Evolutionary conservation across 2,329 filamentous ascomycete genomes (phyloP).

Genomic region (Hypoxylon sp.): DNA sequence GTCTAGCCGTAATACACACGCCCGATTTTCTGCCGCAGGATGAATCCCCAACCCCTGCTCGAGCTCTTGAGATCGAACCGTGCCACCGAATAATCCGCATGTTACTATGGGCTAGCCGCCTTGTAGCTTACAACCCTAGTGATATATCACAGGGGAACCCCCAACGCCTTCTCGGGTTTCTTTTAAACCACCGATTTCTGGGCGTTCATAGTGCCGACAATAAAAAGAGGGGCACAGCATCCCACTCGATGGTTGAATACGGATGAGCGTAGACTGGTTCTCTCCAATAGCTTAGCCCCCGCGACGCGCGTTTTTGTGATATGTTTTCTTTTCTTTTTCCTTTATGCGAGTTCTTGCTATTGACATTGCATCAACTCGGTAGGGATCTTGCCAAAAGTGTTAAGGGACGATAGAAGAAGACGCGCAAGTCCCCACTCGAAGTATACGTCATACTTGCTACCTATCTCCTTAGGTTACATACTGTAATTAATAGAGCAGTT

Average conservation of each 20-base stretch:
- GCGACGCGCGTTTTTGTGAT: slow-evolving; percentile 37
- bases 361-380: background rate
- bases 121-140: slow-evolving; percentile 27
- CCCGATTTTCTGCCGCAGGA: slow-evolving; percentile 7
- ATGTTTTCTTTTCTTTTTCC: background rate
- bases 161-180: slow-evolving; percentile 20
- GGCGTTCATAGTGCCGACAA: slow-evolving; percentile 28
- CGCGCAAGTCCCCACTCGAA: background rate
- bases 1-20: slow-evolving; percentile 14
- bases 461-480: background rate
- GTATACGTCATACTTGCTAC: slow-evolving; percentile 11
- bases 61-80: slow-evolving; percentile 27
- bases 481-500: background rate
- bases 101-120: slow-evolving; percentile 16
- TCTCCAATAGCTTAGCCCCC: slow-evolving; percentile 30
- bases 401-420: background rate
- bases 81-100: slow-evolving; percentile 29
- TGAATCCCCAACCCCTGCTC: slow-evolving; percentile 18
- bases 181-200: slow-evolving; percentile 34
- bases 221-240: slow-evolving; percentile 23
- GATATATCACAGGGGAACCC: slow-evolving; percentile 33
- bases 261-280: slow-evolving; percentile 5
- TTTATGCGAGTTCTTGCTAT: background rate
- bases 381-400: background rate
- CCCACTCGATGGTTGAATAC: slow-evolving; percentile 19